Evolutionary conservation across 2,329 filamentous ascomycete genomes (phyloP), one percentile per base, ranked within the genome.

Genomic region (Colletotrichum navitas): DNA sequence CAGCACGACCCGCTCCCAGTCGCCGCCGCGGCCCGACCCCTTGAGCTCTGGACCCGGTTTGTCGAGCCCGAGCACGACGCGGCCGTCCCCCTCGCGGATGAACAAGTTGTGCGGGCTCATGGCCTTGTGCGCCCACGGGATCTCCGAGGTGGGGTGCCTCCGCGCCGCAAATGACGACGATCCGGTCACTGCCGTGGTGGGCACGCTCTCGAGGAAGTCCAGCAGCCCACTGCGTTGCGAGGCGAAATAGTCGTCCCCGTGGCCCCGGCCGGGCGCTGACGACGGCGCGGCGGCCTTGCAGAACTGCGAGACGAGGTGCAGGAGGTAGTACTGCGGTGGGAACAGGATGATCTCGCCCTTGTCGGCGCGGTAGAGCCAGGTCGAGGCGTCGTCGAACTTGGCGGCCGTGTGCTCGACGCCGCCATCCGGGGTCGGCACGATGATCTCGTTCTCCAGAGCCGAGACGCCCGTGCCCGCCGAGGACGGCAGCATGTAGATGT

Each of bases 301-400:
- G 75, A 90, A 89, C 2, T 81, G 82, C 0, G 86, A 80, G 2
- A 93, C 80, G 0, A 93, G 81, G 43, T 86, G 82, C 14, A 94
- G 85, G 5, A 96, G 86, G 80, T 93, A 94, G 78, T 91, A 92
- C 78, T 98, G 96, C 0, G 96, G 96, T 5, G 96, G 96, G 78
- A 97, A 98, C 6, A 99, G 83, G 69, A 97, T 93, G 72, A 98
- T 90, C 49, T 93, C 86, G 36, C 90, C 91, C 3, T 80, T 79
- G 2, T 85, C 82, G 5, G 93, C 92, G 61, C 88, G 86, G 6
- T 83, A 81, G 26, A 97, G 84, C 92, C 95, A 98, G 26, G 86
- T 85, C 4, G 85, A 81, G 0, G 93, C 89, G 2, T 90, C 86
- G 51, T 94, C 89, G 79, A 97, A 98, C 39, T 88, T 86, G 0